Evolutionary conservation across 148 eudicot genomes (phyloP), one percentile per base, ranked within the genome.

Genomic region (Gaultheria prostrata): DNA sequence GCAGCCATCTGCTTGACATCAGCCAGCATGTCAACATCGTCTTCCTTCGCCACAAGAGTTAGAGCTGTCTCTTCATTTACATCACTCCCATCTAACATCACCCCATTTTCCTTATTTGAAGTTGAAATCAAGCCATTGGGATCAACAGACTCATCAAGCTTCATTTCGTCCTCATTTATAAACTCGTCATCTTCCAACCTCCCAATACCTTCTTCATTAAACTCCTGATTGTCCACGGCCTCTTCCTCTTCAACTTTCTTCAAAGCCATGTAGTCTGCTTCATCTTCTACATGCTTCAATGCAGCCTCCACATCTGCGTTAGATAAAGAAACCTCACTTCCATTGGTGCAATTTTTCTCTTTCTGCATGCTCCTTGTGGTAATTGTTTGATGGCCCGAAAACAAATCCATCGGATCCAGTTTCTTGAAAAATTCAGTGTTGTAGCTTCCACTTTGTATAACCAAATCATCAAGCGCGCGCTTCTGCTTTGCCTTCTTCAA

Each of bases 1-100:
- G 94, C 99, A 70, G 99, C 98, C 98, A 97, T 93, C 88, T 97
- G 98, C 85, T 93, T 97, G 86, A 97, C 98, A 85, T 95, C 99
- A 88, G 98, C 99, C 84, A 97, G 84, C 99, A 97, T 97, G 88
- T 97, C 98, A 32, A 88, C 86, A 79, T 97, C 99, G 82, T 93
- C 99, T 86, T 97, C 99, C 78, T 95, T 87, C 85, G 89, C 91
- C 67, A 89, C 89, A 76, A 89, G 48, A 81, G 87, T 86, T 48
- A 93, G 89, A 80, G 93, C 88, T 79, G 88, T 87, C 84, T 89
- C 98, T 71, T 89, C 93, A 83, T 89, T 89, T 83, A 82, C 78
- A 79, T 87, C 91, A 82, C 85, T 86, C 9, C 83, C 89, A 81
- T 77, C 84, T 54, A 86, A 70, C 63, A 79, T 77, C 67, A 73